phyloP scores from a whole-genome alignment of 1,284 basidiomycete genomes.

The Puccinia hordei region DNA sequence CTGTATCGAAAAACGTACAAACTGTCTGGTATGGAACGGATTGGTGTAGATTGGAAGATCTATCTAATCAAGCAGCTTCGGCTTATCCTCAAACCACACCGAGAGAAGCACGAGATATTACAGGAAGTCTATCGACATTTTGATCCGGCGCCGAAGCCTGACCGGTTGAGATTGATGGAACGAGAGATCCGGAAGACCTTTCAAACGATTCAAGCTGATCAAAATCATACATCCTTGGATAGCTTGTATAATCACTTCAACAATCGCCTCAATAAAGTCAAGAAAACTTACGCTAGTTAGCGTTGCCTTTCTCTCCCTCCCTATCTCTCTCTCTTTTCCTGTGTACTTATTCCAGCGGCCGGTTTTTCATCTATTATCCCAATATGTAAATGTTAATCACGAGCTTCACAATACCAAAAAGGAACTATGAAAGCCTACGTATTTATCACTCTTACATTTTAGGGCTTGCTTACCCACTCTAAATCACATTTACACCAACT shows the following conservation, averaged over 20 bases:
- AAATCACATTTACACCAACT: too few relatives aligned
- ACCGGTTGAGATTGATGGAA: neutral
- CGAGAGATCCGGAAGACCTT: neutral
- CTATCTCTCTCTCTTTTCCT: neutral
- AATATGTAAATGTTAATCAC: neutral
- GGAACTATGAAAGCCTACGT: neutral
- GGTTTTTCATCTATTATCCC: too few relatives aligned
- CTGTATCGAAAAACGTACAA: neutral
- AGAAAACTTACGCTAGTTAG: conserved; percentile 10
- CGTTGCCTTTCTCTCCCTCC: neutral
- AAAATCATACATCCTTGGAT: neutral
- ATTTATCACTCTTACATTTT: neutral
- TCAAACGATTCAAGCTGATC: conserved; percentile 1
- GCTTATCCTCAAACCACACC: neutral
- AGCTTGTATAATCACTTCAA: conserved; percentile 1
- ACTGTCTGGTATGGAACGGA: neutral
- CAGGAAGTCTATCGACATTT: neutral
- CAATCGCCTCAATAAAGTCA: neutral
- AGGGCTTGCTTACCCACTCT: too few relatives aligned
- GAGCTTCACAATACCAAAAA: neutral
- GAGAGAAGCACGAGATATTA: neutral
- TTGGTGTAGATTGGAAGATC: conserved; percentile 28
- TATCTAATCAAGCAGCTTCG: conserved; percentile 6
- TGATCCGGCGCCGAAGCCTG: neutral
- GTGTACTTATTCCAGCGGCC: neutral